phyloP scores from a whole-genome alignment of 305 asterid species.

The Solanum hybrid region DNA sequence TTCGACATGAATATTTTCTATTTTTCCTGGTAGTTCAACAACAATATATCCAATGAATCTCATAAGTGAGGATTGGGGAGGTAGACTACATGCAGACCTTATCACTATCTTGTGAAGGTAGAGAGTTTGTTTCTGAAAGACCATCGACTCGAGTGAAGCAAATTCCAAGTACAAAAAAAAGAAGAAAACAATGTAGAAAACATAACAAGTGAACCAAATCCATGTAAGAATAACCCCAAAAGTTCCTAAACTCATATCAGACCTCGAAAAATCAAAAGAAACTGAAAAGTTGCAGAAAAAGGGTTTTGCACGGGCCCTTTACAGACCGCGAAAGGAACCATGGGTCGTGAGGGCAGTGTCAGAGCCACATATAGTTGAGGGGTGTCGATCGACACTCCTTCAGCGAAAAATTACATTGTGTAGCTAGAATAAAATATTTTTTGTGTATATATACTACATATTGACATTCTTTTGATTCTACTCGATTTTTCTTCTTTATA shows the following conservation, averaged over 20 bases:
- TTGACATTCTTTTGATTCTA: too few relatives aligned
- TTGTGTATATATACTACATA: too few relatives aligned
- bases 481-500: too few relatives aligned
- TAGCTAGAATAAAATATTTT: too few relatives aligned
- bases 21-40: background rate
- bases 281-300: background rate
- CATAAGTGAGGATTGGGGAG: too few relatives aligned
- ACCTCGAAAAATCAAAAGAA: background rate
- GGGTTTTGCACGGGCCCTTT: background rate
- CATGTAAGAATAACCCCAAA: background rate
- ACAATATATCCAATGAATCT: background rate
- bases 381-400: too few relatives aligned
- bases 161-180: background rate
- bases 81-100: background rate
- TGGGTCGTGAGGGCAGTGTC: too few relatives aligned
- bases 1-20: background rate
- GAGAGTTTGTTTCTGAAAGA: background rate
- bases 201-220: too few relatives aligned
- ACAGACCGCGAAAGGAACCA: background rate
- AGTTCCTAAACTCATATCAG: background rate
- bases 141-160: background rate
- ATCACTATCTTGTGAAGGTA: background rate
- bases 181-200: background rate
- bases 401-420: too few relatives aligned
- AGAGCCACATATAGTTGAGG: too few relatives aligned